Evolutionary conservation across 2,329 filamentous ascomycete genomes (phyloP).

Genomic region (Aspergillus sp.): DNA sequence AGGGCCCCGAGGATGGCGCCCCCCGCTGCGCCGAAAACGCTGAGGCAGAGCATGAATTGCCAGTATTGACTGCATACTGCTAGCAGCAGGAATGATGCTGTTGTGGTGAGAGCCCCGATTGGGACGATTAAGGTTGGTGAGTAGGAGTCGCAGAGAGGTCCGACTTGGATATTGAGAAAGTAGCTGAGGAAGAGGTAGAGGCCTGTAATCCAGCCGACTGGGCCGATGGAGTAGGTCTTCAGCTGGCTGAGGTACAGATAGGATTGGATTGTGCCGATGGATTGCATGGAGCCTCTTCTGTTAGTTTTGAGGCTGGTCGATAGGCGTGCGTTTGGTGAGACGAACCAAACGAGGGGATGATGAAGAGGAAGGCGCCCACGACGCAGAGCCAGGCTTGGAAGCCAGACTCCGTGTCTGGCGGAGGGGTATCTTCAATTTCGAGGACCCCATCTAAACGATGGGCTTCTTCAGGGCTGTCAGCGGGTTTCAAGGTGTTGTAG

Average conservation of each 20-base stretch:
- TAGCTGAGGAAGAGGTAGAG: not conserved
- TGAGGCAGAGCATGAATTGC: no score
- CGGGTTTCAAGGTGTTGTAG: no score
- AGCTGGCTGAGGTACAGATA: not conserved
- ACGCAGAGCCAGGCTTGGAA: not conserved
- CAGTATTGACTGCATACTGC: no score
- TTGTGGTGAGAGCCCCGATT: no score
- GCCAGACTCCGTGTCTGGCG: not conserved
- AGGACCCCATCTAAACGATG: not conserved
- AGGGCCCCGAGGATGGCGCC: no score
- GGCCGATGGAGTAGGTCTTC: not conserved
- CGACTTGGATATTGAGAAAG: not conserved
- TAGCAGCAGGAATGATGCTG: no score
- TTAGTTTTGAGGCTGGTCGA: not conserved
- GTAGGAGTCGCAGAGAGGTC: no score
- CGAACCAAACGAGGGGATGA: not conserved
- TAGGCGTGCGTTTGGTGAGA: not conserved
- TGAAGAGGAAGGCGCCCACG: not conserved
- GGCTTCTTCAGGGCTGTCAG: not conserved
- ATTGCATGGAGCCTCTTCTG: not conserved
- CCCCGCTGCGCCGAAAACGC: no score
- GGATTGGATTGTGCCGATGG: not conserved
- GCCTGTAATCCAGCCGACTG: not conserved
- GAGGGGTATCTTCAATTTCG: not conserved
- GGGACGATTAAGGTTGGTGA: no score